phyloP scores from a whole-genome alignment of 2,329 filamentous ascomycete species.

The Clonostachys solani region DNA sequence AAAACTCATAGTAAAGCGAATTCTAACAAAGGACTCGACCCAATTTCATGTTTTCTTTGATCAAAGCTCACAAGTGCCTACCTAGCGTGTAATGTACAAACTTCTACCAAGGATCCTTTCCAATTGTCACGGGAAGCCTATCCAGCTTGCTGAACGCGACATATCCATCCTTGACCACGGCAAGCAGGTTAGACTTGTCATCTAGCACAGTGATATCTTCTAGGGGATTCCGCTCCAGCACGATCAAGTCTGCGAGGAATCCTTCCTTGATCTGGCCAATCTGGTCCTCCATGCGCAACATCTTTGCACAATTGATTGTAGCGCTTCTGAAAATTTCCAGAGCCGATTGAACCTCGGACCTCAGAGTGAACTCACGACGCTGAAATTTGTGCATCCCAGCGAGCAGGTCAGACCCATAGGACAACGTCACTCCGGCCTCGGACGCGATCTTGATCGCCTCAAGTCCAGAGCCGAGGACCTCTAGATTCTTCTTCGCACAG shows the following conservation, averaged over 20 bases:
- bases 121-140: constrained; percentile 9
- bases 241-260: constrained; percentile 46
- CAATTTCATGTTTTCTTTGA: too few species aligned
- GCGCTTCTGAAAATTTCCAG: constrained; percentile 19
- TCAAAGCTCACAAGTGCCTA: too few species aligned
- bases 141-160: constrained; percentile 16
- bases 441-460: constrained; percentile 39
- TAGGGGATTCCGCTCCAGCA: constrained; percentile 47
- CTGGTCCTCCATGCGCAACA: constrained; percentile 37
- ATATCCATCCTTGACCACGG: constrained; percentile 48
- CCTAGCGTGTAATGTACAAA: too few species aligned
- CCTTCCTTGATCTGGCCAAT: constrained; percentile 46
- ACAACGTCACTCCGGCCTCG: constrained; percentile 49
- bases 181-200: constrained; percentile 38
- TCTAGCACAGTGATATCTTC: constrained; percentile 49
- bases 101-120: too few species aligned
- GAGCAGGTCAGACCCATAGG: constrained; percentile 41
- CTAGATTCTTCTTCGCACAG: constrained; percentile 37
- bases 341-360: constrained; percentile 12
- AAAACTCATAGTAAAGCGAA: too few species aligned
- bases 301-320: constrained; percentile 42
- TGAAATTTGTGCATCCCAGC: constrained; percentile 21
- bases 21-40: too few species aligned
- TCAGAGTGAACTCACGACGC: constrained; percentile 22
- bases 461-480: constrained; percentile 42